Evolutionary conservation across 2,329 filamentous ascomycete species (phyloP).

Genomic region (Zymoseptoria crescenta): DNA sequence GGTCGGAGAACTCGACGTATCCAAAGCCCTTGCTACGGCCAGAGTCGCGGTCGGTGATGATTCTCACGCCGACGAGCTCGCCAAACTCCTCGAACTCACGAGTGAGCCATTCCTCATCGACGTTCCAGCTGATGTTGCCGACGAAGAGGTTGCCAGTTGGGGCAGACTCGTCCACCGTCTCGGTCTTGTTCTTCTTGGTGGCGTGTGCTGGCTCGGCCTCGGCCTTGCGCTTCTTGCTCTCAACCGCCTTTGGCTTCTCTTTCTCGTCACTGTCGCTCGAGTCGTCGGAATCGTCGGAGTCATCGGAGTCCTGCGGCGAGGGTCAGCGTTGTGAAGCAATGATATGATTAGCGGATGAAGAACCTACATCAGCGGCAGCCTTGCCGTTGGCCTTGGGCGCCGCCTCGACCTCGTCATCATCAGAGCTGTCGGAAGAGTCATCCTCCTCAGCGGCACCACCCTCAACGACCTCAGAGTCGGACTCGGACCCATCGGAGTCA

Average conservation of each 20-base stretch:
- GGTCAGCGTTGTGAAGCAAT: not conserved
- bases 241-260: slow-evolving; percentile 26
- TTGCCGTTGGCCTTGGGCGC: slow-evolving; percentile 29
- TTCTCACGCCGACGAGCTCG: slow-evolving; percentile 62
- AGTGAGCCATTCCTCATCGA: slow-evolving; percentile 74
- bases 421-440: slow-evolving; percentile 17
- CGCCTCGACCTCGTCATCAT: slow-evolving; percentile 21
- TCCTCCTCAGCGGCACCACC: slow-evolving; percentile 18
- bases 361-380: slow-evolving; percentile 19
- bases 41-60: slow-evolving; percentile 73
- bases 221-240: slow-evolving; percentile 62
- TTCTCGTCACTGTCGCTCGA: slow-evolving; percentile 32
- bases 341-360: not conserved
- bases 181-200: slow-evolving; percentile 62
- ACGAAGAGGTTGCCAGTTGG: slow-evolving; percentile 68
- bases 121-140: slow-evolving; percentile 83
- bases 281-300: slow-evolving; percentile 32
- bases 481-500: slow-evolving; percentile 20
- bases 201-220: slow-evolving; percentile 45
- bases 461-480: slow-evolving; percentile 25
- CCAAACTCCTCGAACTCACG: slow-evolving; percentile 75
- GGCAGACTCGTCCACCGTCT: slow-evolving; percentile 34
- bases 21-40: slow-evolving; percentile 86
- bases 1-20: slow-evolving; percentile 76
- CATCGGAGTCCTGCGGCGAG: slow-evolving; percentile 15